phyloP scores from a whole-genome alignment of 2,329 filamentous ascomycete species.

The Alternaria sp. region DNA sequence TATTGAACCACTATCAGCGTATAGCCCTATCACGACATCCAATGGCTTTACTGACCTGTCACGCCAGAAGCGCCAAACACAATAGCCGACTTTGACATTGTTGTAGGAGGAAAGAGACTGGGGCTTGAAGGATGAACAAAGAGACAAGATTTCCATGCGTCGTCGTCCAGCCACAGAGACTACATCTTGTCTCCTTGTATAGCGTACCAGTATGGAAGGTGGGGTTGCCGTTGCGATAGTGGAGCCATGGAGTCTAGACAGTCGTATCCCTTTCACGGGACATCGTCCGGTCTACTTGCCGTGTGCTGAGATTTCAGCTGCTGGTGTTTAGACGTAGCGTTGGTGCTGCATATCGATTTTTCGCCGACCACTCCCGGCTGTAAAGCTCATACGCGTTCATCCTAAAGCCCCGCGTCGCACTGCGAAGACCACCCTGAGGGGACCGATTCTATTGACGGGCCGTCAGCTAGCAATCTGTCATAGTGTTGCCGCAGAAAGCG shows the following conservation, averaged over 20 bases:
- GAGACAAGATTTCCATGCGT: not conserved
- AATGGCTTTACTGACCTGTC: slow-evolving; percentile 2
- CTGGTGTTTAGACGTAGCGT: not conserved
- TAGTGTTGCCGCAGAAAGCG: not conserved
- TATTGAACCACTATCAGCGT: slow-evolving; percentile 16
- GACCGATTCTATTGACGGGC: not conserved
- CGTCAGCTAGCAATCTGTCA: not conserved
- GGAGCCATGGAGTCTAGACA: not conserved
- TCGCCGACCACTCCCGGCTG: not conserved
- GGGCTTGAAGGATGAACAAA: not conserved
- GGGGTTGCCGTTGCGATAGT: not conserved
- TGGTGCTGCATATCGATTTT: not conserved
- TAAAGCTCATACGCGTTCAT: not conserved
- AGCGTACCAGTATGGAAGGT: not conserved
- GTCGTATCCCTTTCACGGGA: not conserved
- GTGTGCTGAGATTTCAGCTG: not conserved
- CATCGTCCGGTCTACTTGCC: not conserved
- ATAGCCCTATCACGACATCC: not conserved
- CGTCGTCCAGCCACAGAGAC: not conserved
- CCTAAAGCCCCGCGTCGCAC: not conserved
- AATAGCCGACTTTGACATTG: slow-evolving; percentile 50
- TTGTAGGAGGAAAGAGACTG: not conserved
- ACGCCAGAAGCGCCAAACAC: slow-evolving; percentile 56
- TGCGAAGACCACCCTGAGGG: not conserved
- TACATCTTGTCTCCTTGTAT: not conserved